Evolutionary conservation across 2,329 filamentous ascomycete genomes (phyloP).

Genomic region (Diaporthe citri): DNA sequence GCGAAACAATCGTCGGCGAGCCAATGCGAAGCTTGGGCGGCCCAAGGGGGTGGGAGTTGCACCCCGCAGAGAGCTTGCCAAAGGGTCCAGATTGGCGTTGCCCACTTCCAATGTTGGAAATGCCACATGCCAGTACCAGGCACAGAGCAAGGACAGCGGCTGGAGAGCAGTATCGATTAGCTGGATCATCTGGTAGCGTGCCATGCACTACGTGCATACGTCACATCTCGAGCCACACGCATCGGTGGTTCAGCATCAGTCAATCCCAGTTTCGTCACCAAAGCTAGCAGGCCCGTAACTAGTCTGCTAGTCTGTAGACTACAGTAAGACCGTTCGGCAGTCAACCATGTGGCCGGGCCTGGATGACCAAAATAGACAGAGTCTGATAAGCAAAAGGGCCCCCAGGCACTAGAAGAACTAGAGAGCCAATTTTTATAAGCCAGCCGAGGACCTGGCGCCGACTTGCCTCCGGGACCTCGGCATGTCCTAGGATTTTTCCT

Average conservation of each 20-base stretch:
- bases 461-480: conserved; percentile 34
- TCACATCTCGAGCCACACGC: background rate
- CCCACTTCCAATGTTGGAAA: conserved; percentile 13
- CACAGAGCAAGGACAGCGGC: background rate
- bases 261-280: background rate
- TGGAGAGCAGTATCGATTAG: background rate
- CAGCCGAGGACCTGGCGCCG: conserved; percentile 9
- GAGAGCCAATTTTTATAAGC: background rate
- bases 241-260: background rate
- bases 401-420: background rate
- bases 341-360: background rate
- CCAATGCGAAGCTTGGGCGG: conserved; percentile 22
- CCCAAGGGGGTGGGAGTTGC: conserved; percentile 11
- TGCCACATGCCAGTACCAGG: conserved; percentile 5
- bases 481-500: conserved; percentile 23
- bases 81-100: conserved; percentile 24
- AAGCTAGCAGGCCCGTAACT: background rate
- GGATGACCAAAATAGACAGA: conserved; percentile 9
- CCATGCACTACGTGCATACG: background rate
- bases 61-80: conserved; percentile 16
- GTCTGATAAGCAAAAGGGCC: background rate
- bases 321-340: background rate
- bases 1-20: conserved; percentile 32
- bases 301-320: background rate
- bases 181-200: background rate